Evolutionary conservation across 176 grass and related monocot species (phyloP), one percentile per base, ranked within the genome.

Genomic region (Aegilops longissima): DNA sequence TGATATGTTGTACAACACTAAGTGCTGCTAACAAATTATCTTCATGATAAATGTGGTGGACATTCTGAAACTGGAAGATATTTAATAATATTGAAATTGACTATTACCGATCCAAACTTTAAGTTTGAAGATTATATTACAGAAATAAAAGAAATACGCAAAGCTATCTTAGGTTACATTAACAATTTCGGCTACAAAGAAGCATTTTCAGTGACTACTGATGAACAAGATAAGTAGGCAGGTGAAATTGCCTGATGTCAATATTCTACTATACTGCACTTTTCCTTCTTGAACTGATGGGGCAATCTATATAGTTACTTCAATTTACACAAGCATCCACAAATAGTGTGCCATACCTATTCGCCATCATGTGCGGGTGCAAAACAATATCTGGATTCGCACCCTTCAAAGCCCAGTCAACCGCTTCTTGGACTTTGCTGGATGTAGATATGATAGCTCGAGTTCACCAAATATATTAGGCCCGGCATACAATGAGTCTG

Each of bases 381-480:
- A 98, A 87, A 23, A 84, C 86, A 90, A 95, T 81, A 90, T 95
- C 91, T 54, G 91, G 95, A 90, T 91, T 75, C 0, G 20, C 38
- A 82, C 93, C 93, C 31, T 95, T 95, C 61, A 83, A 84, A 79
- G 83, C 80, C 93, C 91, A 95, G 47, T 90, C 34, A 86, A 95
- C 87, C 56, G 91, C 93, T 75, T 71, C 77, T 84, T 84, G 80
- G 40, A 98, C 83, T 74, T 59, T 87, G 67, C 58, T 63, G 14
- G 89, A 92, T 36, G 93, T 91, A 69, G 91, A 93, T 83, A 95
- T 80, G 76, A 98, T 85, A n/a, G 65, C 87, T 81, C 73, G 77
- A 98, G 86, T 67, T 98, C 95, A 24, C 95, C 95, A 87, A 98
- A 95, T 76, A 91, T 88, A 85, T 95, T 98, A 78, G 93, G 95